These are phyloP conservation scores for Ceriops zippeliana DNA, from an alignment of 345 rosid species.

Conservation along the genomic window DNA sequence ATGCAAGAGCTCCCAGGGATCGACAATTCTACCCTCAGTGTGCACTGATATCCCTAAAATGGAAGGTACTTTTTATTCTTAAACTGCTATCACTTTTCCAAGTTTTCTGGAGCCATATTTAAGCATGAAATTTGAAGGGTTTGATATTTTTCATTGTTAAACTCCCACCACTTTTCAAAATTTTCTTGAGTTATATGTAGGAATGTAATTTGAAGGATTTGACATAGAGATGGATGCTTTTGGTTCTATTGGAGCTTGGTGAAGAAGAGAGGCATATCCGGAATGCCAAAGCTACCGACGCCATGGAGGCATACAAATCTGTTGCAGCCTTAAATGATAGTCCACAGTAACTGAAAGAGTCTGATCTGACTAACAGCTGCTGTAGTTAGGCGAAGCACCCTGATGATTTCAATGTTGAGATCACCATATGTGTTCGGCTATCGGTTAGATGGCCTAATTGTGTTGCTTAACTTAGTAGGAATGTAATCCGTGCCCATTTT, in stretches of 20 bases:
- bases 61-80: constrained; percentile 47
- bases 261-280: constrained; percentile 73
- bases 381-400: background rate
- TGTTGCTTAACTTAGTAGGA: too few species aligned
- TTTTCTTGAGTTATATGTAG: background rate
- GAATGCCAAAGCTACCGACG: constrained; percentile 68
- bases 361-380: background rate
- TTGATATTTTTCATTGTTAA: background rate
- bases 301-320: constrained; percentile 51
- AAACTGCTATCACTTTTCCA: background rate
- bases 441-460: too few species aligned
- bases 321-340: constrained; percentile 16
- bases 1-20: constrained; percentile 56
- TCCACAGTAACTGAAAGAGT: too few species aligned
- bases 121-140: background rate
- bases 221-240: background rate
- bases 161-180: background rate
- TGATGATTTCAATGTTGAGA: too few species aligned
- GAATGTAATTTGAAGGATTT: background rate
- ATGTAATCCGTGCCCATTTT: too few species aligned
- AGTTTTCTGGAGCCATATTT: background rate
- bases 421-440: too few species aligned
- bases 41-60: constrained; percentile 71
- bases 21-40: constrained; percentile 54
- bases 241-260: constrained; percentile 50